These are phyloP conservation scores for Leptographium flavum DNA, from an alignment of 2,329 filamentous ascomycete genomes.

Conservation along the genomic window DNA sequence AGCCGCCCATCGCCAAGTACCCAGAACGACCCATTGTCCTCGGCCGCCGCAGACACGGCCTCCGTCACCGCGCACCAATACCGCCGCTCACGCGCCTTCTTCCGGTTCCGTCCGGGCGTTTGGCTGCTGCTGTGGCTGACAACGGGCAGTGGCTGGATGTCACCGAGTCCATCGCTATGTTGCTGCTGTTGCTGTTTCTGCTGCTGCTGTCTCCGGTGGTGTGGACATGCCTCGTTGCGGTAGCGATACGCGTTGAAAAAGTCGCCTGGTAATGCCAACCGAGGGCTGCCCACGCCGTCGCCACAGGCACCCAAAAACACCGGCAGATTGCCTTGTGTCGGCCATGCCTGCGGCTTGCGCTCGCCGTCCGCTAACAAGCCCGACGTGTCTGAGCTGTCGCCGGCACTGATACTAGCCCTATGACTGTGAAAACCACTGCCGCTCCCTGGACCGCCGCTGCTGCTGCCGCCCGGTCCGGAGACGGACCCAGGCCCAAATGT, in stretches of 20 bases:
- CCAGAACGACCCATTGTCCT: conserved; percentile 14
- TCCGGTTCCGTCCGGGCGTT: neutral
- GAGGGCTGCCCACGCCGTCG: conserved; percentile 9
- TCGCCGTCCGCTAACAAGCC: conserved; percentile 12
- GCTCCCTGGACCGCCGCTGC: neutral
- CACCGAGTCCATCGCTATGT: neutral
- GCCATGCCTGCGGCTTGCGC: neutral
- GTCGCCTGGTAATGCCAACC: conserved; percentile 32
- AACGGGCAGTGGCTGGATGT: neutral
- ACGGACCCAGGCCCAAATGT: neutral
- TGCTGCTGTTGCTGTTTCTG: neutral
- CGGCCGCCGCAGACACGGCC: conserved; percentile 9
- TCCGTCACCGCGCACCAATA: conserved; percentile 21
- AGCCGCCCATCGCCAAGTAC: conserved; percentile 15
- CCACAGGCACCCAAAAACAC: conserved; percentile 8
- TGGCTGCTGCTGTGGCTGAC: conserved; percentile 3
- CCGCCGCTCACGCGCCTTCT: conserved; percentile 8
- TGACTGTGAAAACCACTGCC: neutral
- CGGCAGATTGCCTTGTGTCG: neutral
- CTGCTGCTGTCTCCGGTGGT: conserved; percentile 3
- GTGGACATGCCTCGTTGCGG: conserved; percentile 14
- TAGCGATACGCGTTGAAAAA: conserved; percentile 23
- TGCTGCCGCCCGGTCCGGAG: neutral
- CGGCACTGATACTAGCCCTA: neutral
- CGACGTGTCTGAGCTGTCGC: conserved; percentile 12